Evolutionary conservation across 1,139 yeast species (phyloP).

Genomic region (Suhomyces coccinellae): DNA sequence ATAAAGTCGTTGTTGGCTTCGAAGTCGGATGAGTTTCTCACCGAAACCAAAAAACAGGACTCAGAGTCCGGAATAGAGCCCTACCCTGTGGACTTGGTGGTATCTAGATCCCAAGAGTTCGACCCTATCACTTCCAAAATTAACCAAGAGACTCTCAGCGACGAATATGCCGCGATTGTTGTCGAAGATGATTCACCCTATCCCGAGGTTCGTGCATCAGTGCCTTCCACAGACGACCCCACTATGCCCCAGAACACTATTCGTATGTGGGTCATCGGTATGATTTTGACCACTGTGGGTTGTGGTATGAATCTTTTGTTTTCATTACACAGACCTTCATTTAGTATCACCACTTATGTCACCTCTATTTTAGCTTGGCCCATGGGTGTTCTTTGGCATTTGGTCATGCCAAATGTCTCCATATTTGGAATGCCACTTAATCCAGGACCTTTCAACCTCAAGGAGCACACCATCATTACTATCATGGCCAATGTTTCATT

Average conservation of each 20-base stretch:
- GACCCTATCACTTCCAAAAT: conserved; percentile 37
- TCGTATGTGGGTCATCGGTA: conserved; percentile 58
- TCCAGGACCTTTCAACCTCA: conserved; percentile 64
- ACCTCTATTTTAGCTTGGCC: conserved; percentile 66
- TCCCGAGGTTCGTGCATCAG: conserved; percentile 71
- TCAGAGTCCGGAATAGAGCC: conserved; percentile 23
- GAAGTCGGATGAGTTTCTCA: conserved; percentile 3
- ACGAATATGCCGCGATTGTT: conserved; percentile 44
- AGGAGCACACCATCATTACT: conserved; percentile 66
- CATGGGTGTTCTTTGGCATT: conserved; percentile 53
- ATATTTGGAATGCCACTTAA: conserved; percentile 49
- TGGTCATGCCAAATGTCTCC: conserved; percentile 43
- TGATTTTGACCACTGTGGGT: conserved; percentile 58
- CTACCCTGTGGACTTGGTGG: conserved; percentile 18
- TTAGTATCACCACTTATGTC: conserved; percentile 55
- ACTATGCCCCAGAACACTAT: conserved; percentile 58
- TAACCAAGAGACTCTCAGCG: conserved; percentile 24
- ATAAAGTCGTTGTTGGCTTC: conserved; percentile 1
- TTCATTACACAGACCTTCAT: conserved; percentile 58
- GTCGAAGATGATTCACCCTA: conserved; percentile 61
- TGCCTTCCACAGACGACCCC: conserved; percentile 60
- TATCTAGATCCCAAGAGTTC: conserved; percentile 36
- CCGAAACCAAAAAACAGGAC: conserved; percentile 3
- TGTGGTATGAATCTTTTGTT: conserved; percentile 62
- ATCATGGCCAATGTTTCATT: conserved; percentile 62